Base-by-base conservation (phyloP, 805 yeast species). In the Cyberlindnera petersonii region DNA sequence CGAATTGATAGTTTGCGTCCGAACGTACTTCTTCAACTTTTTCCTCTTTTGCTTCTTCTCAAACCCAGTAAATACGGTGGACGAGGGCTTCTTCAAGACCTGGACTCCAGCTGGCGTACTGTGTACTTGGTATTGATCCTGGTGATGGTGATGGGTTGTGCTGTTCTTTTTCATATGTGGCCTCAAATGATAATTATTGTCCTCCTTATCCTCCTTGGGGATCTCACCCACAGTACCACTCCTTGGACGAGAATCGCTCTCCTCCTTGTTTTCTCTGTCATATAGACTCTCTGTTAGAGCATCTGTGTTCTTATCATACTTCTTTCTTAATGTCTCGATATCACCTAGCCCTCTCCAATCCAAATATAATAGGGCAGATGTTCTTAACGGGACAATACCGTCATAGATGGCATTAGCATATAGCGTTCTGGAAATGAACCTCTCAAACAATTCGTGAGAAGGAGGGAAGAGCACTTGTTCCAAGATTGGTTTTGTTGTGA, bases 331-430 rank as follows among this genome's bases (percentile, higher is more conserved):
- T 33, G 59, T 58, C 7, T 65, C 60, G 1, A 81, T 82, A 33
- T 71, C 69, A 4, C 73, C 65, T 14, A 83, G 64, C 4, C 87
- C 94, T 42, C 74, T 73, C 84, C 95, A 88, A 59, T 93, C 98
- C 11, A 93, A 60, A 53, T 82, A 91, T 20, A 91, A 61, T 37
- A 91, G 64, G 0, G 97, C 87, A 0, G 96, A 79, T 0, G 98
- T 93, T 36, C 98, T 67, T 50, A 93, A 65, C 0, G 98, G 98
- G 2, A 93, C 98, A 37, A 93, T 88, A 3, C 98, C 98, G 63
- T 93, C 98, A 60, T 93, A 82, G 15, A 86, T 69, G 0, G 85
- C 81, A 61, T 93, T 93, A 0, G 98, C 96, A 60, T 93, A 93
- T 0, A 84, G 65, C 0, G 96, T 87, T 46, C 97, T 69, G 43